A percentile compares a stretch with the other conserved stretches of the same genome.
Conservation (phyloP, 805 yeast species). For the Zygosaccharomyces siamensis region DNA sequence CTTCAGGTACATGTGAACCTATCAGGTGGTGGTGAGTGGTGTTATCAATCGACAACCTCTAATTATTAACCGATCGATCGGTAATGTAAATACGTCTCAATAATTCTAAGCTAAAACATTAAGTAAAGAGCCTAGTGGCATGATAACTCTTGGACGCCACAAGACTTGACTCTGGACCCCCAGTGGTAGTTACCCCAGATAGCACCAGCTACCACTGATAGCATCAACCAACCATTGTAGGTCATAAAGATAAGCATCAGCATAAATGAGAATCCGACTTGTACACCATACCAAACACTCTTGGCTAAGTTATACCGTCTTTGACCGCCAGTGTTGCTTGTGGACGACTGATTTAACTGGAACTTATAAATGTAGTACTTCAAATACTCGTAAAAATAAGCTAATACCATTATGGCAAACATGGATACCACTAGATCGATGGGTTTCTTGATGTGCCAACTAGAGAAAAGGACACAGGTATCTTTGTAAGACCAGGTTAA, state of each 20-base stretch:
- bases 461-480: slow-evolving; percentile 64
- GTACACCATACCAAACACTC: slow-evolving; percentile 52
- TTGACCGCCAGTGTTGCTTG: slow-evolving; percentile 1
- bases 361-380: slow-evolving; percentile 14
- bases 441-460: slow-evolving; percentile 71
- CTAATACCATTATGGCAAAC: slow-evolving; percentile 42
- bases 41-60: not conserved
- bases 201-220: slow-evolving; percentile 69
- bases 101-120: not conserved
- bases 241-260: slow-evolving; percentile 84
- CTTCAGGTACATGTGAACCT: not conserved
- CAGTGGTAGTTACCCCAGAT: slow-evolving; percentile 61
- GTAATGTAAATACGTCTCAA: not conserved
- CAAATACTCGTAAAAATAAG: slow-evolving; percentile 58
- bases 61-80: not conserved
- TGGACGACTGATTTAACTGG: slow-evolving; percentile 9
- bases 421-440: slow-evolving; percentile 50
- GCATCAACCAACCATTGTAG: slow-evolving; percentile 80
- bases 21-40: slow-evolving; percentile 1
- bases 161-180: slow-evolving; percentile 35
- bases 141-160: slow-evolving; percentile 16
- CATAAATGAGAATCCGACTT: slow-evolving; percentile 65
- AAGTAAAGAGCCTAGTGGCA: slow-evolving; percentile 20
- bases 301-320: slow-evolving; percentile 26
- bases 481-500: slow-evolving; percentile 76